These are phyloP conservation scores for Ajuga reptans DNA, from an alignment of 305 asterid genomes.

Conservation along the genomic window DNA sequence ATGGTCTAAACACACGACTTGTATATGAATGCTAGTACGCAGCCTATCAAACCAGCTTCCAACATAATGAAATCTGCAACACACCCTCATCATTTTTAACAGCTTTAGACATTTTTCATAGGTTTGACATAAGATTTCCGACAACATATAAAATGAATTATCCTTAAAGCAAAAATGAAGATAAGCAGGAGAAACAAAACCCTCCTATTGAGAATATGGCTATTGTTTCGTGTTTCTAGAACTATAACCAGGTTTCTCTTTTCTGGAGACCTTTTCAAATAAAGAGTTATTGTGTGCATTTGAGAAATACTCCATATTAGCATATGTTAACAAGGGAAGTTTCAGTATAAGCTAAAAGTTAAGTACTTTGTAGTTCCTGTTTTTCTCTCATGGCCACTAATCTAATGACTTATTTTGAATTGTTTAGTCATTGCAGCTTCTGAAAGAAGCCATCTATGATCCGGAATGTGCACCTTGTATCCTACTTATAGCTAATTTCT, in stretches of 20 bases:
- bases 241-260: background rate
- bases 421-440: conserved; percentile 75
- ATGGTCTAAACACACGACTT: no score
- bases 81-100: no score
- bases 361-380: conserved; percentile 5
- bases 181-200: background rate
- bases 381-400: conserved; percentile 13
- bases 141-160: no score
- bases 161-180: background rate
- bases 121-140: no score
- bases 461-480: conserved; percentile 78
- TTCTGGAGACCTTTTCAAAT: background rate
- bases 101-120: no score
- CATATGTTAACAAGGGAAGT: background rate
- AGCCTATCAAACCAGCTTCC: no score
- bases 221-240: background rate
- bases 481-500: conserved; percentile 39
- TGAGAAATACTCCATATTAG: background rate
- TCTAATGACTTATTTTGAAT: conserved; percentile 27
- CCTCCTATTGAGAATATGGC: background rate
- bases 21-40: no score
- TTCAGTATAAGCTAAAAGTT: background rate
- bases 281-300: background rate
- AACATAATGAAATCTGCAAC: no score
- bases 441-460: conserved; percentile 76